phyloP scores from a whole-genome alignment of 768 basidiomycete species.

The Agaricus subrufescens region DNA sequence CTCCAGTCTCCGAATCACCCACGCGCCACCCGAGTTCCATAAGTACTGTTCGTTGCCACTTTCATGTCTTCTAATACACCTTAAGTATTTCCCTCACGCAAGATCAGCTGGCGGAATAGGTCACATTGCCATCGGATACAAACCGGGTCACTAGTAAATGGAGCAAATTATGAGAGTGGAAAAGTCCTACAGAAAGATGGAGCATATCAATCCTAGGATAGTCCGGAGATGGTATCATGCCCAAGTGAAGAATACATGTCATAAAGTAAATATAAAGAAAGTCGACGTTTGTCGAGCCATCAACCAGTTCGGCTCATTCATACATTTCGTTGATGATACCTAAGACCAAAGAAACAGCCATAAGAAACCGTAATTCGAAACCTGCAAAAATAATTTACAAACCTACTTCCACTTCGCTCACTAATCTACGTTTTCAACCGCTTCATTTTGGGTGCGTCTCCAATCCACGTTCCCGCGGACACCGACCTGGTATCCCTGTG shows the following conservation, averaged over 20 bases:
- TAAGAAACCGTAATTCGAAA: not conserved
- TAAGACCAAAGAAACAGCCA: not conserved
- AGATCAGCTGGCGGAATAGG: no score
- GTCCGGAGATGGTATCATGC: no score
- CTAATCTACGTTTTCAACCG: conserved; percentile 15
- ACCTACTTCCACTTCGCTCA: conserved; percentile 9
- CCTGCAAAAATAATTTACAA: not conserved
- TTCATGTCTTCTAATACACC: no score
- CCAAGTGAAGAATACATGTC: no score
- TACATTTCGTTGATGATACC: not conserved
- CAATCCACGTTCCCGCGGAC: conserved; percentile 19
- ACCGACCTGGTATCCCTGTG: conserved; percentile 5
- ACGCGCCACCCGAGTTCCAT: no score
- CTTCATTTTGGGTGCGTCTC: conserved; percentile 15
- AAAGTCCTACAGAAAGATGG: not conserved
- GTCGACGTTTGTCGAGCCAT: not conserved
- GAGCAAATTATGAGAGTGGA: not conserved
- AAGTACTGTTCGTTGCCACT: no score
- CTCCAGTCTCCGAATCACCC: no score
- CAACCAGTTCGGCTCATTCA: not conserved
- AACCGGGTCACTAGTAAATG: no score
- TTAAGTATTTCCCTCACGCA: not conserved
- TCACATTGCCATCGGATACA: no score
- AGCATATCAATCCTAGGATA: no score
- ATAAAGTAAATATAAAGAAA: not conserved